Conservation (phyloP, 2,329 filamentous ascomycete genomes). For the Rugonectria rugulosa region DNA sequence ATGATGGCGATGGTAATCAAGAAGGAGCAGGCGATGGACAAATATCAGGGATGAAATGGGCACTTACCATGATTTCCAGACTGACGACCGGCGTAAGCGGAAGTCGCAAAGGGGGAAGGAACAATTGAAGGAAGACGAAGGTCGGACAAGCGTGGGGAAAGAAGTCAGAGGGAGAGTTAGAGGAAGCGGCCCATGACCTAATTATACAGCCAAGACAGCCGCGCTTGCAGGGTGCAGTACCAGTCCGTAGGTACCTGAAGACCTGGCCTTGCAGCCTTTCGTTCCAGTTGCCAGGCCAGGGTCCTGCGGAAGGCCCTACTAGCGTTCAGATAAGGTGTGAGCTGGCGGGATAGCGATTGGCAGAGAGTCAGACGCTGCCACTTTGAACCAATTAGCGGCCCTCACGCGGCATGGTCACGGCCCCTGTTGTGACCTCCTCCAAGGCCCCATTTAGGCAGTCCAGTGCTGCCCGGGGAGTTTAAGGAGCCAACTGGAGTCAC, state of each 20-base stretch:
- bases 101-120: background rate
- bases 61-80: conserved; percentile 20
- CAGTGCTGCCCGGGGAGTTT: background rate
- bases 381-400: background rate
- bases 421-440: background rate
- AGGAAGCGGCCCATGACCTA: conserved; percentile 11
- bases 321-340: conserved; percentile 18
- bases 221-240: no score
- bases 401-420: background rate
- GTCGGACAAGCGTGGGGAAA: background rate
- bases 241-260: no score
- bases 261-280: no score
- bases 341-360: conserved; percentile 11
- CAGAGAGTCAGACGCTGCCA: background rate
- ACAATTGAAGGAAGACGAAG: background rate
- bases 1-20: conserved; percentile 20
- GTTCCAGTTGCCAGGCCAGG: no score
- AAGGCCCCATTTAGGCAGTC: background rate
- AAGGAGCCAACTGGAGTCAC: background rate
- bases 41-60: background rate
- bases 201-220: conserved; percentile 2
- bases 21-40: background rate
- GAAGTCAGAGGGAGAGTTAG: background rate
- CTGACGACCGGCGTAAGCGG: conserved; percentile 14
- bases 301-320: background rate